Evolutionary conservation across 805 yeast genomes (phyloP).

Genomic region (Saturnispora diversa): DNA sequence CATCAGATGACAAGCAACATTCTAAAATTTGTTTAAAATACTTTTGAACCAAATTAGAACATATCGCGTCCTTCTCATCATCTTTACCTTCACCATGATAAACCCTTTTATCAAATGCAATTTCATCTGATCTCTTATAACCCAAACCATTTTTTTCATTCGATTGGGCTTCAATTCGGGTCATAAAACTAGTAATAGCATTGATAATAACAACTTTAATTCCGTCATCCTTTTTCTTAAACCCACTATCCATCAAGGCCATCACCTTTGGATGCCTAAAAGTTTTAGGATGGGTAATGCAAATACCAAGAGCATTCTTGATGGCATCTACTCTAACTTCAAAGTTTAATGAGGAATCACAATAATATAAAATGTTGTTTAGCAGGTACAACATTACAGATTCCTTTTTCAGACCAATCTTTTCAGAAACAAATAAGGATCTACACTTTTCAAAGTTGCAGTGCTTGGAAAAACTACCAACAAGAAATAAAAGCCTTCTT

Average conservation of each 20-base stretch:
- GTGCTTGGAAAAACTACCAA: conserved; percentile 65
- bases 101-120: conserved; percentile 38
- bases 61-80: conserved; percentile 57
- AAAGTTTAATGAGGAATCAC: conserved; percentile 27
- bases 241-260: conserved; percentile 42
- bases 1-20: conserved; percentile 39
- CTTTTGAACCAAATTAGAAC: conserved; percentile 64
- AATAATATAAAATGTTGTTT: conserved; percentile 50
- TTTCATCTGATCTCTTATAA: conserved; percentile 29
- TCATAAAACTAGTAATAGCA: conserved; percentile 51
- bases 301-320: conserved; percentile 48
- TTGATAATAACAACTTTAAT: conserved; percentile 46
- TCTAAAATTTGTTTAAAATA: conserved; percentile 43
- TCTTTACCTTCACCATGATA: conserved; percentile 48
- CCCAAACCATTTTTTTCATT: conserved; percentile 35
- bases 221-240: conserved; percentile 32
- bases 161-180: conserved; percentile 44
- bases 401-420: conserved; percentile 42
- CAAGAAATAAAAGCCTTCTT: conserved; percentile 48
- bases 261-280: conserved; percentile 52
- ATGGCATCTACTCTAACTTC: conserved; percentile 44
- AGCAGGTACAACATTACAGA: conserved; percentile 50
- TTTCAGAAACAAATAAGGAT: conserved; percentile 32
- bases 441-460: conserved; percentile 50
- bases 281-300: conserved; percentile 56